phyloP scores from a whole-genome alignment of 805 yeast genomes.

The Barnettozyma sp. region DNA sequence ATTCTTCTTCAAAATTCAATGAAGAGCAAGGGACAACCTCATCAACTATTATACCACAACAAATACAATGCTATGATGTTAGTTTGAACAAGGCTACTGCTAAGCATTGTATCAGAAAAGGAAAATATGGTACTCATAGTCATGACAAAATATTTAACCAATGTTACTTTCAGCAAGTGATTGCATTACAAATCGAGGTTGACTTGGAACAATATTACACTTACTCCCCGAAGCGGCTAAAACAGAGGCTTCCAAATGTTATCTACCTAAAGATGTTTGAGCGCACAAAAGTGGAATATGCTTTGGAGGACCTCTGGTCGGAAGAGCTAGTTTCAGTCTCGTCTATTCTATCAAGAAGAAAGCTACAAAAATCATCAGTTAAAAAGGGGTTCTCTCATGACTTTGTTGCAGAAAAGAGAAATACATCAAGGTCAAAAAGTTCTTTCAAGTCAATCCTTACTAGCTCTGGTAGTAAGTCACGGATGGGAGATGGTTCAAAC shows the following conservation, averaged over 20 bases:
- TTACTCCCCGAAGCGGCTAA: slow-evolving; percentile 6
- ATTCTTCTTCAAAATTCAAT: slow-evolving; percentile 19
- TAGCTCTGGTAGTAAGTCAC: background rate
- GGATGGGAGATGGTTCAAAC: background rate
- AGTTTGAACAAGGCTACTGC: slow-evolving; percentile 16
- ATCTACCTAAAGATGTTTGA: slow-evolving; percentile 16
- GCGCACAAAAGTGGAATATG: slow-evolving; percentile 23
- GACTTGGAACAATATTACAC: slow-evolving; percentile 7
- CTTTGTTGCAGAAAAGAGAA: background rate
- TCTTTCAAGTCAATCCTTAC: background rate
- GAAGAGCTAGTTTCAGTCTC: slow-evolving; percentile 21
- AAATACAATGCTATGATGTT: slow-evolving; percentile 18
- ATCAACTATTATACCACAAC: slow-evolving; percentile 19
- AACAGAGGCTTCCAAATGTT: background rate
- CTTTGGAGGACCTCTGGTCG: slow-evolving; percentile 29
- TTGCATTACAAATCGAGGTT: slow-evolving; percentile 18
- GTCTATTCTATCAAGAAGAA: slow-evolving; percentile 2
- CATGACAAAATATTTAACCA: slow-evolving; percentile 11
- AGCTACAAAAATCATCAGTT: background rate
- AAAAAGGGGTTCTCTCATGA: background rate
- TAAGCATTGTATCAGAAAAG: background rate
- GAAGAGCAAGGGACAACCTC: slow-evolving; percentile 20
- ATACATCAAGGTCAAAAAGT: background rate
- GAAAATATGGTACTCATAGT: slow-evolving; percentile 3
- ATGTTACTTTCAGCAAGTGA: slow-evolving; percentile 24